Evolutionary conservation across 106 monocot species (phyloP), one percentile per base, ranked within the genome.

Genomic region (Dendrobium chrysotoxum): DNA sequence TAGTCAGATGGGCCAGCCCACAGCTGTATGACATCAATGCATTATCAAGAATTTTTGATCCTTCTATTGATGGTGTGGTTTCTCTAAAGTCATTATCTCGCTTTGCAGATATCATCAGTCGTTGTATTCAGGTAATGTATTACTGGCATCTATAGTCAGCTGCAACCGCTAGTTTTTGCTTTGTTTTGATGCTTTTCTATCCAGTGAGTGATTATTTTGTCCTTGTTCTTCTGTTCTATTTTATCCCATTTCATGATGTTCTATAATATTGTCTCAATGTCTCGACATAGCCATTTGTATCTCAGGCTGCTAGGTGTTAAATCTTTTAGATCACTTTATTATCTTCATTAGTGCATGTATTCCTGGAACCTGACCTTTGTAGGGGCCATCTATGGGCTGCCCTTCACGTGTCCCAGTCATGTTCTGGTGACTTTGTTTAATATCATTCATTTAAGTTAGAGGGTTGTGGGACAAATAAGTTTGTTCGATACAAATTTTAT

Each of bases 51-150:
- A 92, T 96, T 84, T 90, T 93, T 44, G 96, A 96, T 88, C 91
- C 91, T 78, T 86, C 85, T 79, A 84, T 96, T 44, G 45, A 39
- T 67, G 91, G 88, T 82, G 83, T 67, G 65, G 86, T 73, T 86
- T 84, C 96, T 71, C 83, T 86, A 67, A 96, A 90, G 86, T 90
- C 91, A 46, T 72, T 96, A 46, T 96, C 96, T 76, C 80, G 87
- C 31, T 88, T 96, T 85, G 93, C 96, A 57, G 96, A 96, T 80
- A 93, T 96, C 71, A 89, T 96, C 35, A 92, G 86, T 83, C 90
- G 91, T 75, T 96, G 93, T 85, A 92, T 93, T 77, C 93, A 88
- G 91, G 96, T 96, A 80, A 88, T 7, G 35, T 70, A 28, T 1
- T 70, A 11, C 11, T 20, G 4, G 35, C 31, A 70, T 12, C 13